A percentile compares a stretch with the other conserved stretches of the same genome.
Conservation (phyloP, 2,329 filamentous ascomycete genomes). For the Cyanodermella asteris region DNA sequence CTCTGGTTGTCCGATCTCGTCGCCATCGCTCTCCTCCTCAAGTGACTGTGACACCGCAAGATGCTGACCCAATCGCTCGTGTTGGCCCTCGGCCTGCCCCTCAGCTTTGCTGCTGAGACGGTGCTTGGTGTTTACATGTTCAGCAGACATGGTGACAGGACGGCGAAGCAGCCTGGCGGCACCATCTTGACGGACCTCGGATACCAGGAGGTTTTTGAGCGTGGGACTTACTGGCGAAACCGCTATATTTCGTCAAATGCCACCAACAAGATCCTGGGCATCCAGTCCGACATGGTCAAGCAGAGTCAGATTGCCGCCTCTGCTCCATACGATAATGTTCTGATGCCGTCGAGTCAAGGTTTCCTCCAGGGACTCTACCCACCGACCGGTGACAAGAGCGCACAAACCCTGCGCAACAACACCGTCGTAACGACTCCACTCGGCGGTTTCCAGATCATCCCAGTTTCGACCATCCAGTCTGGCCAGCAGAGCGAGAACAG, state of each 20-base stretch:
- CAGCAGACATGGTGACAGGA: constrained; percentile 75
- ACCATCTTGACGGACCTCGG: constrained; percentile 60
- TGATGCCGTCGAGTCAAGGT: constrained; percentile 57
- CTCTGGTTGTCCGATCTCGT: too few relatives aligned
- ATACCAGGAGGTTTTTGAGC: constrained; percentile 49
- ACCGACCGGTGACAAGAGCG: constrained; percentile 32
- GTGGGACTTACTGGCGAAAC: constrained; percentile 52
- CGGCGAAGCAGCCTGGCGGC: constrained; percentile 50
- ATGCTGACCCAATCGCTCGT: too few relatives aligned
- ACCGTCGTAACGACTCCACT: constrained; percentile 44
- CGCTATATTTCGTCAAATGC: constrained; percentile 48
- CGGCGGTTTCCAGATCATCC: constrained; percentile 66
- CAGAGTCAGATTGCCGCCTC: constrained; percentile 49
- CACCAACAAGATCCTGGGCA: constrained; percentile 37
- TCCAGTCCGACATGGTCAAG: constrained; percentile 44
- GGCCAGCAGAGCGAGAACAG: constrained; percentile 37
- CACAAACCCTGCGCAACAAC: constrained; percentile 49
- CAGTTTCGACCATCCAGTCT: constrained; percentile 38
- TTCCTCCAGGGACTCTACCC: constrained; percentile 81
- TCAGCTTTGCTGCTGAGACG: constrained; percentile 30
- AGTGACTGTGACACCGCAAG: too few relatives aligned
- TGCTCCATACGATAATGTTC: constrained; percentile 51
- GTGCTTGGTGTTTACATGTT: constrained; percentile 71
- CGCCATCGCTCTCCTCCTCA: too few relatives aligned
- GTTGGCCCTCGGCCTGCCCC: constrained; percentile 6